phyloP scores from a whole-genome alignment of 2,329 filamentous ascomycete species.

The Cephalotrichum gorgonifer region DNA sequence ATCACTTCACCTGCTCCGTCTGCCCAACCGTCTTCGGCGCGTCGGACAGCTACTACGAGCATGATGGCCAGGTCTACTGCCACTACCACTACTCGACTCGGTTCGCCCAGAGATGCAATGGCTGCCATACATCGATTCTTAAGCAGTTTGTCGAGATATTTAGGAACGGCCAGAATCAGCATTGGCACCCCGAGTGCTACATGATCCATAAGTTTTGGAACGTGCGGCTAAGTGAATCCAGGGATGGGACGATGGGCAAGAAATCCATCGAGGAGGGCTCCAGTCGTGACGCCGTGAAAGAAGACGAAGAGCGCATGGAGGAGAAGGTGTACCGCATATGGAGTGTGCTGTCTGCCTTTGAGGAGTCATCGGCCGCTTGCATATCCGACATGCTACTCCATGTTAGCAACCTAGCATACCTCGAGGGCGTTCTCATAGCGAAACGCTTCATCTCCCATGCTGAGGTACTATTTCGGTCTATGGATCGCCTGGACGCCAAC shows the following conservation, averaged over 20 bases:
- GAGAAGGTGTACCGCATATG: constrained; percentile 97
- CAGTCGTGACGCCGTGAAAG: constrained; percentile 64
- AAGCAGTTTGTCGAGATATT: constrained; percentile 99
- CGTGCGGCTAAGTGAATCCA: constrained; percentile 64
- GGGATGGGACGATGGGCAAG: constrained; percentile 34
- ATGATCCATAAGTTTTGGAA: constrained; percentile 99
- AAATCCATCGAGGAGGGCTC: constrained; percentile 37
- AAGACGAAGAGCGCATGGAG: constrained; percentile 89
- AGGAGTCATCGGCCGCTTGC: constrained; percentile 94
- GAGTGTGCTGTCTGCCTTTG: constrained; percentile 94
- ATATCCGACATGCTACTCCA: constrained; percentile 99
- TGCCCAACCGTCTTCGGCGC: constrained; percentile 97
- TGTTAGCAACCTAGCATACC: constrained; percentile 93
- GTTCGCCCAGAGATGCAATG: constrained; percentile 92
- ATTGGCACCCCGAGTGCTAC: constrained; percentile 99
- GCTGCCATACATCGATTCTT: constrained; percentile 91
- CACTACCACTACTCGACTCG: constrained; percentile 98
- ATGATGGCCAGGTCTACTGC: constrained; percentile 92
- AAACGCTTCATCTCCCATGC: constrained; percentile 96
- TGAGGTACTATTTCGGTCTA: constrained; percentile 81
- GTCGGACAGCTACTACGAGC: constrained; percentile 97
- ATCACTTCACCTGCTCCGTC: constrained; percentile 96
- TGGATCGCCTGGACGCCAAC: constrained; percentile 71
- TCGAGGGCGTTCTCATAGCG: constrained; percentile 88
- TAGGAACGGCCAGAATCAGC: constrained; percentile 93